phyloP scores from a whole-genome alignment of 108 stramenopile species.

The Epipyxis sp. region DNA sequence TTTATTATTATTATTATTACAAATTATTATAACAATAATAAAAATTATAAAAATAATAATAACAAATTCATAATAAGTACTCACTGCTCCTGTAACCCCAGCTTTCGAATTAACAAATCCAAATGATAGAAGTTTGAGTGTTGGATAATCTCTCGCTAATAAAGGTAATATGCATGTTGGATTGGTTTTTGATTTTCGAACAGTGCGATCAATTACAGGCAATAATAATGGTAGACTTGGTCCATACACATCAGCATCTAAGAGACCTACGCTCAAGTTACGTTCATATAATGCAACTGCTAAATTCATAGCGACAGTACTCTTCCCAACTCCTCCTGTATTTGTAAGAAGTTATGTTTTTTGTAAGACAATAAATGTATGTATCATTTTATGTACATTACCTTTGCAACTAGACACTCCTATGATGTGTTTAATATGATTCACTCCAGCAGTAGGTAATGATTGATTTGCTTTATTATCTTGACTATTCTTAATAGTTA shows the following conservation, averaged over 20 bases:
- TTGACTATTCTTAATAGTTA: background rate
- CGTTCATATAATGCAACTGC: slow-evolving; percentile 82
- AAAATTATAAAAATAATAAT: no score
- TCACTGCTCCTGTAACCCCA: slow-evolving; percentile 21
- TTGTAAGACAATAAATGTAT: background rate
- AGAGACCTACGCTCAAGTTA: slow-evolving; percentile 82
- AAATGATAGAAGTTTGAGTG: slow-evolving; percentile 30
- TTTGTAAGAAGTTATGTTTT: slow-evolving; percentile 56
- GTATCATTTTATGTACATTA: background rate
- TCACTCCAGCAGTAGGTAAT: background rate
- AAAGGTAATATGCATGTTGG: slow-evolving; percentile 23
- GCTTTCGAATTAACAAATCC: slow-evolving; percentile 57
- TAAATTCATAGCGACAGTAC: slow-evolving; percentile 90
- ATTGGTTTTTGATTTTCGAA: slow-evolving; percentile 11
- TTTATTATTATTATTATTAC: no score
- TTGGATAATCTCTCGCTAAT: background rate
- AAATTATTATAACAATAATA: no score
- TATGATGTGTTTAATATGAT: background rate
- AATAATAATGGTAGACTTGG: slow-evolving; percentile 70
- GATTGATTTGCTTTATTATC: background rate
- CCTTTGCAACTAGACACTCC: background rate
- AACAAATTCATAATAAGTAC: no score
- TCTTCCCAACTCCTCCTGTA: slow-evolving; percentile 95
- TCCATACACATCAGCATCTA: slow-evolving; percentile 96
- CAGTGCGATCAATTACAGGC: slow-evolving; percentile 20